These are phyloP conservation scores for Pythium volutum DNA, from an alignment of 352 stramenopile species.

Conservation along the genomic window DNA sequence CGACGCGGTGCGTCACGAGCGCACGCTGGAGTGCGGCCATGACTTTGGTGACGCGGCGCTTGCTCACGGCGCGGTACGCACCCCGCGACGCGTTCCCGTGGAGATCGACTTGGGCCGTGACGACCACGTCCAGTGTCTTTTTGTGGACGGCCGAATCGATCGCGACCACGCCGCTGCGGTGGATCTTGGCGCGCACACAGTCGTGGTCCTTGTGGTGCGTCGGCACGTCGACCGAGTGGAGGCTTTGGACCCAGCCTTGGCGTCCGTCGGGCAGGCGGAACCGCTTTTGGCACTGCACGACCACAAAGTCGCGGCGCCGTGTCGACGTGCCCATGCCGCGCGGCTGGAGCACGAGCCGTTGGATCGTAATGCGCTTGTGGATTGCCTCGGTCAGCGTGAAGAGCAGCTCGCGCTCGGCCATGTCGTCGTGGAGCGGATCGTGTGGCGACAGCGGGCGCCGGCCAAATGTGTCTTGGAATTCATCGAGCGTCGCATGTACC, in stretches of 20 bases:
- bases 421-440: conserved; percentile 9
- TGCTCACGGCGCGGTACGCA: conserved; percentile 7
- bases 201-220: neutral
- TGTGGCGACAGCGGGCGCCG: conserved; percentile 6
- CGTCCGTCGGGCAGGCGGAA: conserved; percentile 22
- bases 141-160: conserved; percentile 27
- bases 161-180: conserved; percentile 36
- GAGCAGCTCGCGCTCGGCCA: conserved; percentile 21
- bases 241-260: conserved; percentile 22
- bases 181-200: conserved; percentile 35
- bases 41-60: conserved; percentile 6
- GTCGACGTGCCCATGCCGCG: conserved; percentile 15
- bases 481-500: conserved; percentile 7
- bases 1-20: conserved; percentile 7
- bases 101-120: conserved; percentile 29
- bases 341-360: conserved; percentile 34
- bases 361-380: conserved; percentile 31
- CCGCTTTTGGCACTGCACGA: conserved; percentile 34
- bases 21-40: neutral
- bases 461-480: conserved; percentile 34
- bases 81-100: conserved; percentile 24
- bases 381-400: conserved; percentile 27
- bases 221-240: conserved; percentile 16
- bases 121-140: conserved; percentile 29
- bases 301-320: conserved; percentile 39